These are phyloP conservation scores for Arabidopsis arenosa DNA, from an alignment of 345 rosid species.

Conservation along the genomic window DNA sequence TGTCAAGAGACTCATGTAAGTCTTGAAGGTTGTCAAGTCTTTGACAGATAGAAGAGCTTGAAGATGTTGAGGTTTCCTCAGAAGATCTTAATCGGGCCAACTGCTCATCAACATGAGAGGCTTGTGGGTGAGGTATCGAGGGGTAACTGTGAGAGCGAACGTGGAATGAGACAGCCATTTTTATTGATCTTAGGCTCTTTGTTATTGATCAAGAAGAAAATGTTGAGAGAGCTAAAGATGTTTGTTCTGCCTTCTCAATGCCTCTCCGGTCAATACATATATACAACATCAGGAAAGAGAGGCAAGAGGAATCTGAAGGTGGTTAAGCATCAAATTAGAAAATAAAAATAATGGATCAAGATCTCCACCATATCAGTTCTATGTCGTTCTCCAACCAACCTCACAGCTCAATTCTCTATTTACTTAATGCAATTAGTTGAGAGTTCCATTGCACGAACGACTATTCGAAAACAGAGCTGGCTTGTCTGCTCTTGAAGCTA, in stretches of 20 bases:
- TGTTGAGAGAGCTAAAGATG: conserved; percentile 10
- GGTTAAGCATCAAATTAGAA: not conserved
- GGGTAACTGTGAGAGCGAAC: conserved; percentile 50
- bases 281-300: conserved; percentile 24
- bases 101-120: conserved; percentile 40
- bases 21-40: conserved; percentile 41
- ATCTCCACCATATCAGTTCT: conserved; percentile 30
- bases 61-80: conserved; percentile 43
- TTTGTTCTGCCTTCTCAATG: conserved; percentile 34
- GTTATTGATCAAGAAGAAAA: conserved; percentile 25
- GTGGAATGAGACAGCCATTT: conserved; percentile 41
- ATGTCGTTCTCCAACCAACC: conserved; percentile 19
- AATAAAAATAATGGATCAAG: conserved; percentile 11
- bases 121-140: conserved; percentile 40
- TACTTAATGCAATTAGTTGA: conserved; percentile 11
- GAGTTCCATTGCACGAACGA: not conserved
- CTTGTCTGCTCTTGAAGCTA: conserved; percentile 13
- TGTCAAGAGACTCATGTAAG: conserved; percentile 43
- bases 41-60: conserved; percentile 35
- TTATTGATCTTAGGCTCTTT: not conserved
- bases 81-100: conserved; percentile 44
- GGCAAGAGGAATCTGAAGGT: conserved; percentile 1
- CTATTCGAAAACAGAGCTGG: conserved; percentile 4
- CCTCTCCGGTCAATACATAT: conserved; percentile 16
- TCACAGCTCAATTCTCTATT: not conserved